Evolutionary conservation across 352 stramenopile genomes (phyloP).

Genomic region (Pythium myriotylum): DNA sequence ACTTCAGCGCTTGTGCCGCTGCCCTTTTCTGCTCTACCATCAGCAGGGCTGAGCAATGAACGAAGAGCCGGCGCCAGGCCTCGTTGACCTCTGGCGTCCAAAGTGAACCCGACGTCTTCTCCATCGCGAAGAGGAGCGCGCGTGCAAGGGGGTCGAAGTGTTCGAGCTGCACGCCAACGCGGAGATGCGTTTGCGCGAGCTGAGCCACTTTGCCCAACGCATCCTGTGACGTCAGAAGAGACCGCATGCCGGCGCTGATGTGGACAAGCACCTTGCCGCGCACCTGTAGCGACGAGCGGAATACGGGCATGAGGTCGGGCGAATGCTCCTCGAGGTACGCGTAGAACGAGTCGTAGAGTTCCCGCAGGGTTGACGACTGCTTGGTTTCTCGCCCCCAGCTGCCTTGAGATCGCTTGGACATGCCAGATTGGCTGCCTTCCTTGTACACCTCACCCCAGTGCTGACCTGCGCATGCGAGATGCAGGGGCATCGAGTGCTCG

Average conservation of each 20-base stretch:
- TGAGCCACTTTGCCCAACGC: slow-evolving; percentile 67
- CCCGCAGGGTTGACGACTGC: slow-evolving; percentile 26
- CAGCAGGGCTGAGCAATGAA: slow-evolving; percentile 40
- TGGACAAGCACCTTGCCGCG: slow-evolving; percentile 89
- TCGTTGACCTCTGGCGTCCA: slow-evolving; percentile 48
- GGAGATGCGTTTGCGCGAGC: slow-evolving; percentile 72
- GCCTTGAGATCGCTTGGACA: slow-evolving; percentile 18
- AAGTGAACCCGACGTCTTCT: slow-evolving; percentile 33
- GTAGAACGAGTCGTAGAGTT: slow-evolving; percentile 56
- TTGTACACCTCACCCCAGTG: slow-evolving; percentile 46
- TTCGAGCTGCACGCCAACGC: slow-evolving; percentile 83
- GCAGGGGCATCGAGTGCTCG: slow-evolving; percentile 33
- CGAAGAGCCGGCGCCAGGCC: slow-evolving; percentile 44
- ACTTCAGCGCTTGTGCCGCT: background rate
- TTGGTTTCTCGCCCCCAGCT: slow-evolving; percentile 25
- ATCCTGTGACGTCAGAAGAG: slow-evolving; percentile 41
- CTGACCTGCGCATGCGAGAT: slow-evolving; percentile 31
- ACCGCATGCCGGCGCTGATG: slow-evolving; percentile 70
- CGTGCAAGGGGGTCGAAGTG: slow-evolving; percentile 89
- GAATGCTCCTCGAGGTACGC: slow-evolving; percentile 43
- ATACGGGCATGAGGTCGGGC: slow-evolving; percentile 42
- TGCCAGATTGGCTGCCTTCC: slow-evolving; percentile 17
- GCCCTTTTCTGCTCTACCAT: slow-evolving; percentile 33
- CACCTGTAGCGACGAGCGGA: slow-evolving; percentile 54
- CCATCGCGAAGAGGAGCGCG: slow-evolving; percentile 83